phyloP scores from a whole-genome alignment of 176 grass and related monocot genomes.

The Canna indica region DNA sequence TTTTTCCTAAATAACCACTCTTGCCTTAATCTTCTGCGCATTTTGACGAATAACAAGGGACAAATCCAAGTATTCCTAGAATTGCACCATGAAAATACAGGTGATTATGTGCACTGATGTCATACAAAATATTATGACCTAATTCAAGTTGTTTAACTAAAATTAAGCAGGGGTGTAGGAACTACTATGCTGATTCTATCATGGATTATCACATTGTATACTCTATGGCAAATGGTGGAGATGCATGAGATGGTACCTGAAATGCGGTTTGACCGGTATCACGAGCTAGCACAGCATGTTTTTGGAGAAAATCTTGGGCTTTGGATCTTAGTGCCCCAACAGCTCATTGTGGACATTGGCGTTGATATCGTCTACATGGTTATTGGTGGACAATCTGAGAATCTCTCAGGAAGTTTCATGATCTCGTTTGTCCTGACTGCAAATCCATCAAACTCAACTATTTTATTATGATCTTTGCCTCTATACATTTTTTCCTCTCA shows the following conservation, averaged over 20 bases:
- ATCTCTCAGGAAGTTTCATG: constrained; percentile 89
- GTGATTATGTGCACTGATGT: background rate
- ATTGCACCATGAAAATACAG: background rate
- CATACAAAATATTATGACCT: background rate
- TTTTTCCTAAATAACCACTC: too few relatives aligned
- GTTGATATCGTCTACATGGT: constrained; percentile 96
- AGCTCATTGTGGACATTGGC: constrained; percentile 67
- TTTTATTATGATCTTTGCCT: constrained; percentile 97
- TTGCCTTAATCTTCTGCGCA: too few relatives aligned
- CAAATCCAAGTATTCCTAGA: background rate
- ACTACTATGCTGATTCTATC: constrained; percentile 62
- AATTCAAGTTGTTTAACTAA: too few relatives aligned
- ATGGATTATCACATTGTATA: constrained; percentile 89
- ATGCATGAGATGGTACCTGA: constrained; percentile 98
- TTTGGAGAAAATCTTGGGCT: constrained; percentile 62
- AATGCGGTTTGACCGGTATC: constrained; percentile 78
- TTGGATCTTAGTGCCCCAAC: constrained; percentile 86
- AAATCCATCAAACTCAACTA: constrained; percentile 64
- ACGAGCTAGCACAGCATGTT: constrained; percentile 85
- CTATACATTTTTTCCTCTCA: constrained; percentile 72
- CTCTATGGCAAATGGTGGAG: constrained; percentile 98
- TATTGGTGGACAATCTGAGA: constrained; percentile 65
- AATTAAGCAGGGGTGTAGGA: constrained; percentile 51
- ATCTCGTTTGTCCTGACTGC: constrained; percentile 49
- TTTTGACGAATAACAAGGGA: too few relatives aligned